Evolutionary conservation across 1,139 yeast genomes (phyloP).

Genomic region (Meyerozyma elateridarum): DNA sequence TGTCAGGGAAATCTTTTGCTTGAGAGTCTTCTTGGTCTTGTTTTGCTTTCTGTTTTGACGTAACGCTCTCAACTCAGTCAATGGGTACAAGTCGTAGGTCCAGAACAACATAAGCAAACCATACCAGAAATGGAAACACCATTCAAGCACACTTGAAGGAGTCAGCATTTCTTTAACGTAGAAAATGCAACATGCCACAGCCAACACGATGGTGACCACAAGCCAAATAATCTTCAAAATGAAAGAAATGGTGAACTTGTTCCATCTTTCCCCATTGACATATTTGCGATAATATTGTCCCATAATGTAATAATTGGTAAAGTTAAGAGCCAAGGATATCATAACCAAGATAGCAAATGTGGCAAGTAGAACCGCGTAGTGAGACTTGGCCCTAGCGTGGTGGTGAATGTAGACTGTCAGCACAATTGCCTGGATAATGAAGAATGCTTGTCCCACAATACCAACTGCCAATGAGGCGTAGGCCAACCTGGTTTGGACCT

Average conservation of each 20-base stretch:
- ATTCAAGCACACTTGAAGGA: conserved; percentile 26
- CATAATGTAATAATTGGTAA: conserved; percentile 29
- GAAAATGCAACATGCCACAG: conserved; percentile 24
- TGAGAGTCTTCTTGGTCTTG: conserved; percentile 2
- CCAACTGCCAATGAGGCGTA: conserved; percentile 23
- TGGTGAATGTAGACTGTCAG: conserved; percentile 20
- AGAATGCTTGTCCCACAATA: conserved; percentile 22
- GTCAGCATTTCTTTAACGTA: conserved; percentile 17
- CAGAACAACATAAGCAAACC: conserved; percentile 32
- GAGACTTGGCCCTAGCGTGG: conserved; percentile 17
- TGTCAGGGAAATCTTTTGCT: background rate
- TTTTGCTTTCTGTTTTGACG: conserved; percentile 2
- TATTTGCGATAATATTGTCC: conserved; percentile 28
- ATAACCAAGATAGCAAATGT: conserved; percentile 21
- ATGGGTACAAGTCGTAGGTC: conserved; percentile 35
- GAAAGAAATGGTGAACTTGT: conserved; percentile 29
- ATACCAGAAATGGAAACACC: conserved; percentile 36
- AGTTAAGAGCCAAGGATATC: conserved; percentile 16
- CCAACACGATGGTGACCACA: conserved; percentile 23
- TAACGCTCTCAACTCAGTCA: conserved; percentile 17
- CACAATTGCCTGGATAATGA: conserved; percentile 21
- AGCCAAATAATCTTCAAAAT: conserved; percentile 29
- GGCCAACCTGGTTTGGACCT: conserved; percentile 23
- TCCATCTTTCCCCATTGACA: conserved; percentile 30
- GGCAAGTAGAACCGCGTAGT: conserved; percentile 23